phyloP scores from a whole-genome alignment of 305 asterid genomes.

The Rubia balearica region DNA sequence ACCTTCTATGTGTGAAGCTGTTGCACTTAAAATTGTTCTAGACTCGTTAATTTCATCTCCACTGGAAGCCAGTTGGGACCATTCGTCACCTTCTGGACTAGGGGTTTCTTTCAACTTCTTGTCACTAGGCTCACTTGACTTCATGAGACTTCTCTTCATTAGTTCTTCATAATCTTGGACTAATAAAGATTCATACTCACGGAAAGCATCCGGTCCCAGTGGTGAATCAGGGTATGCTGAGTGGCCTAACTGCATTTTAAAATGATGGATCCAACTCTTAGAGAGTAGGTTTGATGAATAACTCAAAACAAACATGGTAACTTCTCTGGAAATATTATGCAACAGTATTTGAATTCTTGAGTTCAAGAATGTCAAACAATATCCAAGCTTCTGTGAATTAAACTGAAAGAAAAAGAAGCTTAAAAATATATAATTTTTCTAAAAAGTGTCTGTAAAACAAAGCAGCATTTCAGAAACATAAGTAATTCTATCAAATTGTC shows the following conservation, averaged over 20 bases:
- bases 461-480: not conserved
- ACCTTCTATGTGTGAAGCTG: conserved; percentile 31
- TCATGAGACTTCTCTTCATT: conserved; percentile 39
- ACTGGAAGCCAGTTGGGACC: conserved; percentile 54
- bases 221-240: conserved; percentile 96
- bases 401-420: not conserved
- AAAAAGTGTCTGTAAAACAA: not conserved
- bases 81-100: conserved; percentile 57
- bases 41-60: conserved; percentile 39
- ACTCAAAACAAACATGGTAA: not conserved
- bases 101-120: conserved; percentile 27
- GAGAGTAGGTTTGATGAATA: not conserved
- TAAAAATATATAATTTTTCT: not conserved
- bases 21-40: conserved; percentile 33
- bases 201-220: conserved; percentile 92
- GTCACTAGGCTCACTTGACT: conserved; percentile 26
- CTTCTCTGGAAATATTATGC: not conserved
- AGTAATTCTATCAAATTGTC: not conserved
- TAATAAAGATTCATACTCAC: conserved; percentile 76
- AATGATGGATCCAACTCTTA: conserved; percentile 8
- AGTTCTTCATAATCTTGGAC: conserved; percentile 90
- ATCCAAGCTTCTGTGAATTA: conserved; percentile 7
- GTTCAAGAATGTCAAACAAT: not conserved
- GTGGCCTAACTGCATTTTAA: conserved; percentile 64
- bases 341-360: not conserved